A percentile compares a stretch with the other conserved stretches of the same genome.
phyloP scores from a whole-genome alignment of 495 filamentous ascomycete genomes.

The Penicillium subrubescens region DNA sequence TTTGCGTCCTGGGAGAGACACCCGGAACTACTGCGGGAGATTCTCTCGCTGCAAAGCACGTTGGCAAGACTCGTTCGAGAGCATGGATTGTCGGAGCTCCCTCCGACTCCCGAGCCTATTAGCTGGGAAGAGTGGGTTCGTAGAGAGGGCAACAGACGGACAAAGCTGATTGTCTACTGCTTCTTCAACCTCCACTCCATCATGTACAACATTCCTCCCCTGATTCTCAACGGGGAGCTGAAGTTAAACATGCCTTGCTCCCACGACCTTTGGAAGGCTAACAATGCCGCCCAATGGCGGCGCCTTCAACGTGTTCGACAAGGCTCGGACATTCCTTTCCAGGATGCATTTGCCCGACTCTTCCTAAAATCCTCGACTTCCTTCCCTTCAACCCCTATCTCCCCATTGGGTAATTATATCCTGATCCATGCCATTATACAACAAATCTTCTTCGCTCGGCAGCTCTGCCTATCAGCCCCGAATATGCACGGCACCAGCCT shows the following conservation, averaged over 20 bases:
- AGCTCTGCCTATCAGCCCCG: slow-evolving; percentile 49
- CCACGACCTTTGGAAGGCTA: slow-evolving; percentile 55
- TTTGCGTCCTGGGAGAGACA: slow-evolving; percentile 58
- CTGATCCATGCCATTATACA: slow-evolving; percentile 56
- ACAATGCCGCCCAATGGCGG: slow-evolving; percentile 48
- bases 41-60: slow-evolving; percentile 52
- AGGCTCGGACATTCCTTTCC: slow-evolving; percentile 46
- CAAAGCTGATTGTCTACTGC: slow-evolving; percentile 56
- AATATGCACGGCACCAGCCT: slow-evolving; percentile 47
- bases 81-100: slow-evolving; percentile 46
- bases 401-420: slow-evolving; percentile 56
- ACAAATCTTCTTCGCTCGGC: slow-evolving; percentile 55
- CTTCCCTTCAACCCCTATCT: slow-evolving; percentile 51
- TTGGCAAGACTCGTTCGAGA: slow-evolving; percentile 52
- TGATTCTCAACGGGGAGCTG: slow-evolving; percentile 53
- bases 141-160: slow-evolving; percentile 51
- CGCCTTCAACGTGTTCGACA: slow-evolving; percentile 40
- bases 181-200: slow-evolving; percentile 58
- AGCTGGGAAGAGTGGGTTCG: slow-evolving; percentile 55
- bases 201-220: slow-evolving; percentile 56
- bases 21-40: slow-evolving; percentile 51
- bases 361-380: slow-evolving; percentile 46
- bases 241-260: slow-evolving; percentile 53
- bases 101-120: slow-evolving; percentile 34
- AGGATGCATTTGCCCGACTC: slow-evolving; percentile 51